Conservation (phyloP, 148 eudicot species). For the Spergularia marina region DNA sequence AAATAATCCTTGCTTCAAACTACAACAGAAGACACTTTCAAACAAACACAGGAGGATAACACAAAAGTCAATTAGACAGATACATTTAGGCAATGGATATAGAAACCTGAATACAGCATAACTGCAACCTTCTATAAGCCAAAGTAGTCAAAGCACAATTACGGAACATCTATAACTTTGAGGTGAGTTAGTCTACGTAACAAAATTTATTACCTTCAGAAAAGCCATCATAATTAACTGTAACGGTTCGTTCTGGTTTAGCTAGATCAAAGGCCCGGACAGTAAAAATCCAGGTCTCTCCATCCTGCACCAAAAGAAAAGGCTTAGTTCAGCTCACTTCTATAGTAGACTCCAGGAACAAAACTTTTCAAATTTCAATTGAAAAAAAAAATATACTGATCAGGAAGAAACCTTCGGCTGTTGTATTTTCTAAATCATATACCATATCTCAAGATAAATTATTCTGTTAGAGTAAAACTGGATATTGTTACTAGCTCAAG, state of each 20-base stretch:
- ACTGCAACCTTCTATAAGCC: not conserved
- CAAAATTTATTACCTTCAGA: conserved; percentile 61
- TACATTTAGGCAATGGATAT: not conserved
- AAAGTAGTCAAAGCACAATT: not conserved
- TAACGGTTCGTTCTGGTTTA: conserved; percentile 76
- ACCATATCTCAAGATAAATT: too few species aligned
- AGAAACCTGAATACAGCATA: not conserved
- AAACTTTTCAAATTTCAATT: not conserved
- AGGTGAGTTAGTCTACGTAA: not conserved
- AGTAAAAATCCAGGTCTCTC: conserved; percentile 90
- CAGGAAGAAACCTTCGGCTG: not conserved
- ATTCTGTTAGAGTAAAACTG: too few species aligned
- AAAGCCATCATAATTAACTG: conserved; percentile 91
- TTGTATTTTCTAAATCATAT: too few species aligned
- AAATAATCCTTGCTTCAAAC: not conserved
- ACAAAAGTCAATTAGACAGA: not conserved
- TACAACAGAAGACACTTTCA: not conserved
- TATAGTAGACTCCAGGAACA: not conserved
- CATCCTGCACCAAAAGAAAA: conserved; percentile 61
- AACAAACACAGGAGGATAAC: not conserved
- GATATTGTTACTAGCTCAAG: too few species aligned
- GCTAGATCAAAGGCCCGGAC: conserved; percentile 77
- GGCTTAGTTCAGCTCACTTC: not conserved
- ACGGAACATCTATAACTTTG: not conserved
- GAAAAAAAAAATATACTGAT: not conserved